These are phyloP conservation scores for Drechmeria coniospora DNA, from an alignment of 2,329 filamentous ascomycete species.

Conservation along the genomic window DNA sequence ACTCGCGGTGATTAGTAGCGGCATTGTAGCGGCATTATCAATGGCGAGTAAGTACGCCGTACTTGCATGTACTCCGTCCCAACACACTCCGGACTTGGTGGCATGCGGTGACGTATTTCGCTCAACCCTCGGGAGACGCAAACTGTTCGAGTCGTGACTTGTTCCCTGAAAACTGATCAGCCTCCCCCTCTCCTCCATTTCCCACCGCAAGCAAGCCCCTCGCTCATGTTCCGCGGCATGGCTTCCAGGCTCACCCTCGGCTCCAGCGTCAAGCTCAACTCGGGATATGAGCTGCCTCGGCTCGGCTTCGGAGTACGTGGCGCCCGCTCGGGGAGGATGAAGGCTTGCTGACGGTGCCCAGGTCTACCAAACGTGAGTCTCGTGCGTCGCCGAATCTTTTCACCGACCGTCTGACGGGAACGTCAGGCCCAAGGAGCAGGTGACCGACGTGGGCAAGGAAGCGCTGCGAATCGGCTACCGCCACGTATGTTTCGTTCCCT, in stretches of 20 bases:
- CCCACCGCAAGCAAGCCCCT: neutral
- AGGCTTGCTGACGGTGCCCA: constrained; percentile 10
- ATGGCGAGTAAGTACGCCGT: too few species aligned
- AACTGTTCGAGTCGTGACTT: neutral
- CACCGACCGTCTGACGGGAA: too few species aligned
- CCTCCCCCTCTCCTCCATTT: constrained; percentile 3
- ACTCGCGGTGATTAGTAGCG: too few species aligned
- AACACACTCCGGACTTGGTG: too few species aligned
- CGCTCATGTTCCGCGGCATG: constrained; percentile 22
- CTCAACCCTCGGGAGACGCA: too few species aligned
- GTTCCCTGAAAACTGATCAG: neutral
- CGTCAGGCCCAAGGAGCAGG: constrained; percentile 14
- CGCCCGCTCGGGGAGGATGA: neutral
- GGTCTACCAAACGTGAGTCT: constrained; percentile 38
- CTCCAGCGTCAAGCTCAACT: constrained; percentile 37
- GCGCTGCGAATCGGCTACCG: constrained; percentile 37
- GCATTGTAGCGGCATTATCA: too few species aligned
- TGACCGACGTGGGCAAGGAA: constrained; percentile 23
- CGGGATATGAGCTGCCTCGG: constrained; percentile 35
- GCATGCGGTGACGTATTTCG: too few species aligned
- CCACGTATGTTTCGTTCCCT: constrained; percentile 22
- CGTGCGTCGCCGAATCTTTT: too few species aligned
- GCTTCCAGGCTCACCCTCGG: constrained; percentile 27
- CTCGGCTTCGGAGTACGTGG: constrained; percentile 37
- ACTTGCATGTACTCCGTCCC: too few species aligned